Base-by-base conservation (phyloP, 345 rosid genomes). In the Odontarrhena argentea region DNA sequence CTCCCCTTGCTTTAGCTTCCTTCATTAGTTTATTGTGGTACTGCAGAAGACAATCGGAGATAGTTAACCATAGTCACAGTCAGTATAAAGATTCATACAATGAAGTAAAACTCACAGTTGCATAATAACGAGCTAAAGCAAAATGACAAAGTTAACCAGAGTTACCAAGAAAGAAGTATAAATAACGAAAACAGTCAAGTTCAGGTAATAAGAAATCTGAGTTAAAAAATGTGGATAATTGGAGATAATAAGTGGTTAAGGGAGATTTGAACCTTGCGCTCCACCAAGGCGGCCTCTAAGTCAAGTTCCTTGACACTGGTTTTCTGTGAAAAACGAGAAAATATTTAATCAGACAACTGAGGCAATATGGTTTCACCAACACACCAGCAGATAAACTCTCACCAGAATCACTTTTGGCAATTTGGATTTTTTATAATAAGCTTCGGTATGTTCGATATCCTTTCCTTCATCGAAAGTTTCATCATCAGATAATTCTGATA, bases 251-350 rank as follows among this genome's bases (percentile, higher is more conserved):
- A 67, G 50, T 43, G 54, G 49, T 8, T 0, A 44, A 69, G 59
- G 68, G 44, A 70, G 72, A 77, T 63, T 10, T 18, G 51, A 14
- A 88, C 97, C 98, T 86, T 57, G 35, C 91, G 94, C 84, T 90
- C 98, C 42, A 79, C 84, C 50, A 90, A 83, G 46, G 97, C 98
- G 73, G 98, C 83, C 61, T 88, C 96, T 83, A 93, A 76, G 76
- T 93, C 86, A 15, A 93, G 96, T 71, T 93, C 97, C 79, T 86
- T 88, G 50, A 90, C 94, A 71, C 97, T 90, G 64, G 85, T 82
- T 84, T 85, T 93, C 98, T 93, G 82, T 71, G 41, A 68, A 70
- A 58, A 45, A 32, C 47, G n/a, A 53, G 4, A 65, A 55, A 40
- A 9, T 26, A 47, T 53, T 46, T 43, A 8, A 79, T 81, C 38